Evolutionary conservation across 1,284 basidiomycete genomes (phyloP), one percentile per base, ranked within the genome.

Genomic region (Moniliophthora roreri): DNA sequence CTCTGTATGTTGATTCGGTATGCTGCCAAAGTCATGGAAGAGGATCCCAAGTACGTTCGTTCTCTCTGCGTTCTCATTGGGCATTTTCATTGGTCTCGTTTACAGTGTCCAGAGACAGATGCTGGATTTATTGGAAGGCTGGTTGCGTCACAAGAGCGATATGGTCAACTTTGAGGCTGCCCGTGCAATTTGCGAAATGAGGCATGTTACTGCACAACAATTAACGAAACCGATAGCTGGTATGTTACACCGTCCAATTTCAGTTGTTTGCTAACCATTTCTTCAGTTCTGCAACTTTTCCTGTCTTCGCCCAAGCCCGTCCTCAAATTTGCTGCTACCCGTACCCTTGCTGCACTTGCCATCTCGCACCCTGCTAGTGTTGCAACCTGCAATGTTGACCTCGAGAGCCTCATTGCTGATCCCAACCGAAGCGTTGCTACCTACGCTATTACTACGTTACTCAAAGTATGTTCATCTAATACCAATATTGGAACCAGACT

Each of bases 111-210:
- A 95, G 72, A 87, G 82, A 60, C 93, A 92, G 64, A 98, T 99
- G 83, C 79, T 94, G 56, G 96, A 98, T 63, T 82, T 98, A 44
- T 80, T 99, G 50, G 97, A 99, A 69, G 89, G 91, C 39, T 96
- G 95, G 86, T 78, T 99, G 56, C 86, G 95, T 57, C 97, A 99
- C 75, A 99, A 99, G 80, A 96, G 94, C 66, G 97, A 99, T 71
- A 99, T 98, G 97, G 97, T 99, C 69, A 99, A 98, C 75, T 93
- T 96, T 63, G 97, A 99, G 71, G 97, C 96, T 26, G 97, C 97
- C 4, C 87, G 96, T 50, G 95, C 89, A 16, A 96, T 99, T 59
- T 98, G 95, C 69, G 95, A 98, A 70, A 93, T 98, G 89, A 90
- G 86, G 69, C 85, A 87, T 60, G 87, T 95, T 23, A 81, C 86